Percentiles rank a stretch among this genome's conserved stretches.
phyloP scores from a whole-genome alignment of 192 early-diverging fungal species.

The Dimargaris cristalligena region DNA sequence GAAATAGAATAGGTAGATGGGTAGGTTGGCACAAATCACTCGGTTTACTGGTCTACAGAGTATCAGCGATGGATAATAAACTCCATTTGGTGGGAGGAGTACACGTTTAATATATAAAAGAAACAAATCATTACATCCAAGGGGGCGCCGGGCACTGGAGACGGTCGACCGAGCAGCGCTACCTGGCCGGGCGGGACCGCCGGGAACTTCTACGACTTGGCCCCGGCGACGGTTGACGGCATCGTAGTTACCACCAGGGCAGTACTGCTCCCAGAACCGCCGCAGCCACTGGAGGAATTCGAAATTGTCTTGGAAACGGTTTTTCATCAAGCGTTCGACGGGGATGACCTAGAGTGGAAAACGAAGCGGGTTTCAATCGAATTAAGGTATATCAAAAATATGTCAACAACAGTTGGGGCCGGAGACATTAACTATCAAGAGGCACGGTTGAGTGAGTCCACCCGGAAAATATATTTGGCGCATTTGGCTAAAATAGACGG shows the following conservation, averaged over 20 bases:
- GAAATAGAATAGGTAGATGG: too few relatives aligned
- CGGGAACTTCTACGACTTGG: constrained; percentile 17
- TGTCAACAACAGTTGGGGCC: too few relatives aligned
- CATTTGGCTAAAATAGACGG: too few relatives aligned
- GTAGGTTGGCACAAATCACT: too few relatives aligned
- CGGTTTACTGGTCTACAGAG: too few relatives aligned
- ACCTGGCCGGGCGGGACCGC: constrained; percentile 9
- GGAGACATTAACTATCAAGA: too few relatives aligned
- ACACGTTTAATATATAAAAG: too few relatives aligned
- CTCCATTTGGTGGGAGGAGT: too few relatives aligned
- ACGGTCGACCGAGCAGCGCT: background rate
- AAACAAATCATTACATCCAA: background rate
- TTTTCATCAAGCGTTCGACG: constrained; percentile 79
- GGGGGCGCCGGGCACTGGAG: background rate
- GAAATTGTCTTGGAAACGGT: constrained; percentile 96
- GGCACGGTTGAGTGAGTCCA: too few relatives aligned
- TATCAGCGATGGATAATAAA: too few relatives aligned
- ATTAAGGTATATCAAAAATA: constrained; percentile 12
- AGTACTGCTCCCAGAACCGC: constrained; percentile 80
- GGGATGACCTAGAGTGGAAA: constrained; percentile 45
- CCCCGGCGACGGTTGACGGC: constrained; percentile 49
- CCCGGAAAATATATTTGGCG: too few relatives aligned
- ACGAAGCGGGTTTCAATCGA: too few relatives aligned
- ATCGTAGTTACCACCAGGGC: constrained; percentile 70
- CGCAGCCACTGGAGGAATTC: constrained; percentile 97